phyloP scores from a whole-genome alignment of 2,329 filamentous ascomycete genomes.

The Beauveria rudraprayagi region DNA sequence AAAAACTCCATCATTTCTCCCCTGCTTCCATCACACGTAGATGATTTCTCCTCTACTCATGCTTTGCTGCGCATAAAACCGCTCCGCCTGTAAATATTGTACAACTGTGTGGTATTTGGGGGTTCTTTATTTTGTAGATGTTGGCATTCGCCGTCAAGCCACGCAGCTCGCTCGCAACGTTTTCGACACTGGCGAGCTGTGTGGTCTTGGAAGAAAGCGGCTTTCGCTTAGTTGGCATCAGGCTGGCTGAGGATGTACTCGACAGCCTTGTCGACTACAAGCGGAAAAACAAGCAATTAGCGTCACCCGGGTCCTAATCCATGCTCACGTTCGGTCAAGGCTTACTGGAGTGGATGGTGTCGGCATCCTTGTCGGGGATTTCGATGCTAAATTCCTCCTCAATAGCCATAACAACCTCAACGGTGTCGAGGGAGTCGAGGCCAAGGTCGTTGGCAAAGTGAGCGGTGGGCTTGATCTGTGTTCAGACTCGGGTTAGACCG shows the following conservation, averaged over 20 bases:
- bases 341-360: conserved; percentile 88
- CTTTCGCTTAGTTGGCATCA: conserved; percentile 59
- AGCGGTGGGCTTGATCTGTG: conserved; percentile 69
- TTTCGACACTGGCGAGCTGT: background rate
- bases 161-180: background rate
- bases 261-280: conserved; percentile 81
- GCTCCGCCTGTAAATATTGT: conserved; percentile 61
- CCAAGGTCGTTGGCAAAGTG: conserved; percentile 98
- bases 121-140: background rate
- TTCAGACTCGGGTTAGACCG: conserved; percentile 13
- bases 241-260: conserved; percentile 91
- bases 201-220: background rate
- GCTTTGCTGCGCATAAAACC: conserved; percentile 66
- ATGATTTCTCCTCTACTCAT: conserved; percentile 45
- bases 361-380: conserved; percentile 95
- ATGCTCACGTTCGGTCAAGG: background rate
- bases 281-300: conserved; percentile 9
- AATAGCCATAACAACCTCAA: conserved; percentile 99
- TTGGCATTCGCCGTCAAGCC: background rate
- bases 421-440: conserved; percentile 93
- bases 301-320: background rate
- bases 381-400: conserved; percentile 92
- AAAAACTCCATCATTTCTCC: background rate
- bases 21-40: background rate
- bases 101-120: conserved; percentile 9